Evolutionary conservation across 345 rosid species (phyloP), one percentile per base, ranked within the genome.

Genomic region (Raphanus raphanistrum): DNA sequence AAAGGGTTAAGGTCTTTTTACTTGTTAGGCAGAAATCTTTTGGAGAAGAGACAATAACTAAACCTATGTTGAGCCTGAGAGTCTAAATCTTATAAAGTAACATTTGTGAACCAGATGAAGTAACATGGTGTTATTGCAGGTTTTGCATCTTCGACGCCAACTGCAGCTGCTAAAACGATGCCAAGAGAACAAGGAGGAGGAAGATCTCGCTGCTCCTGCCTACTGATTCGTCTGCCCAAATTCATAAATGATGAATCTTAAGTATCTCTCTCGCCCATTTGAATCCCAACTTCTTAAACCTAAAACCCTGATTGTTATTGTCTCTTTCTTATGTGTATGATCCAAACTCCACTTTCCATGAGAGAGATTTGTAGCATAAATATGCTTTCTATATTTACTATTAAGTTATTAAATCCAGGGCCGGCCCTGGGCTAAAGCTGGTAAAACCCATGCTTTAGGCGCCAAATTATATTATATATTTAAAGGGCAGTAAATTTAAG

Each of bases 131-230:
- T 32, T 5, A 38, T 76, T 65, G 48, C 86, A 92, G 98, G 90
- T 92, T 33, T 76, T 87, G 77, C 96, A 92, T 82, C 82, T 90
- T 15, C 78, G 93, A 28, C 82, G 88, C 9, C 95, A 90, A 75
- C 93, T 92, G n/a, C 81, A 76, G 73, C 87, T 92, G 81, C 85
- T 92, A 5, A 92, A 88, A 87, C 85, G 87, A 83, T 92, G 94
- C 67, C 88, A 87, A 80, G 97, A 89, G 85, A 85, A 86, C 68
- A 89, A 81, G 85, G 88, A 85, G 67, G 97, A 94, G 10, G 87
- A 86, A 12, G 91, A 92, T 82, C 89, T 92, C 2, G 66, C 71
- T 36, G 82, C 79, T 29, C 82, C 82, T 13, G 74, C 75, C 1
- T 79, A 8, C 74, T 79, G 8, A 62, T 36, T 68, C 52, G 52